These are phyloP conservation scores for Puccinia polysora DNA, from an alignment of 1,284 basidiomycete species.

Conservation along the genomic window DNA sequence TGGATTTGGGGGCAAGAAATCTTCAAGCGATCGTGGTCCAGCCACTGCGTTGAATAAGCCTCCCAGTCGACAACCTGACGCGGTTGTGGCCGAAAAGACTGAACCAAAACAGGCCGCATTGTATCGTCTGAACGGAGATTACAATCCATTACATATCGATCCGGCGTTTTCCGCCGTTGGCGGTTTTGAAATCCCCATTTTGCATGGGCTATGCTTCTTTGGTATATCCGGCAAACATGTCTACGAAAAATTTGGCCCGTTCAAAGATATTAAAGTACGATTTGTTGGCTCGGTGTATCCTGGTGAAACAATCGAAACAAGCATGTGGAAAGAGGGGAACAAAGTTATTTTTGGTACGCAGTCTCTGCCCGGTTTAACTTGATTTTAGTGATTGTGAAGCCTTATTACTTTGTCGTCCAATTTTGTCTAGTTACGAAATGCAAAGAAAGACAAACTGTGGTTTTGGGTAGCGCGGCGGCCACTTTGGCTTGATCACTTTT, in stretches of 20 bases:
- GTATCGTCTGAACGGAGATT: constrained; percentile 83
- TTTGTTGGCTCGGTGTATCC: constrained; percentile 89
- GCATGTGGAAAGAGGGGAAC: constrained; percentile 40
- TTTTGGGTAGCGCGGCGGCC: constrained; percentile 29
- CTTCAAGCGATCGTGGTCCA: constrained; percentile 82
- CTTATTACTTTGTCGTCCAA: not conserved
- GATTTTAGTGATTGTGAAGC: not conserved
- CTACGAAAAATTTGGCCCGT: constrained; percentile 75
- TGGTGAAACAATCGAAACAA: constrained; percentile 70
- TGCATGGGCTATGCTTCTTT: constrained; percentile 78
- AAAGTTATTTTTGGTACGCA: constrained; percentile 42
- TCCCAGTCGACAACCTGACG: constrained; percentile 78
- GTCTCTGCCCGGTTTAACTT: not conserved
- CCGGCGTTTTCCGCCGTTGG: constrained; percentile 90
- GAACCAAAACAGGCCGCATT: constrained; percentile 74
- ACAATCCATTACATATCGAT: constrained; percentile 87
- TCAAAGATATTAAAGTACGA: constrained; percentile 91
- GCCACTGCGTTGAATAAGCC: constrained; percentile 78
- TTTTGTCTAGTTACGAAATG: constrained; percentile 33
- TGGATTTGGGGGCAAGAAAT: constrained; percentile 88
- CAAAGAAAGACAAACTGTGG: constrained; percentile 37
- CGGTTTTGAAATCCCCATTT: constrained; percentile 79
- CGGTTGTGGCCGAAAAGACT: constrained; percentile 80
- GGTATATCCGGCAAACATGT: constrained; percentile 94
- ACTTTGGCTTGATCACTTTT: constrained; percentile 29